These are phyloP conservation scores for Trametopsis cervina DNA, from an alignment of 768 basidiomycete genomes.

Conservation along the genomic window DNA sequence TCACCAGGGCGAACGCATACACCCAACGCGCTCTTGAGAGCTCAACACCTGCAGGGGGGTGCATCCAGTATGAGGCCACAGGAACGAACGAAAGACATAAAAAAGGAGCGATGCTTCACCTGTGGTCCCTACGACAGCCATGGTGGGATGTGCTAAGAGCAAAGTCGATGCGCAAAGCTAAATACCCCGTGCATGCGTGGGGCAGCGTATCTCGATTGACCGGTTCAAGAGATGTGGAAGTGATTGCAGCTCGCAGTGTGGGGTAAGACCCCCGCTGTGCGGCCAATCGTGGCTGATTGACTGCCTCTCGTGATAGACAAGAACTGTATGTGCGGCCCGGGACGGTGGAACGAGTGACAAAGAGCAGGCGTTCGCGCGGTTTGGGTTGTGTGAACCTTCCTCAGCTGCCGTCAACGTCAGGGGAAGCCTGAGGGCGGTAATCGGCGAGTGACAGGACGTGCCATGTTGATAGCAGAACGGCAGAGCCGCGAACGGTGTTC, in stretches of 20 bases:
- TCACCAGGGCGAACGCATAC: conserved; percentile 62
- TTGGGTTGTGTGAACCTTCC: no score
- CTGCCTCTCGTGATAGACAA: conserved; percentile 5
- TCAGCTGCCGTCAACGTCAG: no score
- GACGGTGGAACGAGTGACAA: background rate
- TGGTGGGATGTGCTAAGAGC: conserved; percentile 13
- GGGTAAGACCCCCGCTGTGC: no score
- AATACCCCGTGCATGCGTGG: conserved; percentile 4
- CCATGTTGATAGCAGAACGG: no score
- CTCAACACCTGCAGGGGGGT: conserved; percentile 29
- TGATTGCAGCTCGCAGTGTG: no score
- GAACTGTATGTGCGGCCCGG: background rate
- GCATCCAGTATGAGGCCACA: background rate
- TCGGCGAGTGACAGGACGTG: no score
- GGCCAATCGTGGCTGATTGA: background rate
- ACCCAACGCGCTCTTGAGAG: conserved; percentile 40
- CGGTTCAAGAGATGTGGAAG: no score
- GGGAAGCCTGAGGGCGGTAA: no score
- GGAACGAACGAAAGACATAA: background rate
- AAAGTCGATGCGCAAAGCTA: background rate
- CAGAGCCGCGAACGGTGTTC: no score
- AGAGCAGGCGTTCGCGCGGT: no score
- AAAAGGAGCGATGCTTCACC: conserved; percentile 23
- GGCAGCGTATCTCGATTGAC: no score
- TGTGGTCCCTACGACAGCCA: conserved; percentile 35